phyloP scores from a whole-genome alignment of 148 eudicot genomes.

The Cornus suecica region DNA sequence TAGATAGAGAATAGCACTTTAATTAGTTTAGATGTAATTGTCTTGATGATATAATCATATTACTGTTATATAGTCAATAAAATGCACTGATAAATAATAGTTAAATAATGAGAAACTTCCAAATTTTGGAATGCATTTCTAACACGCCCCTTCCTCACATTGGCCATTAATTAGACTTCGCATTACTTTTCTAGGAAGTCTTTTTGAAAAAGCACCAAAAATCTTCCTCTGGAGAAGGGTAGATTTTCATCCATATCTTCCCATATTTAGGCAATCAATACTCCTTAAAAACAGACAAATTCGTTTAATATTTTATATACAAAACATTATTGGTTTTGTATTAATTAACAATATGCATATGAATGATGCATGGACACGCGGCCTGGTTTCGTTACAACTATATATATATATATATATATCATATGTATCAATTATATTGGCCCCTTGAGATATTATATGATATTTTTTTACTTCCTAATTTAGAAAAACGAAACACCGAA shows the following conservation, averaged over 20 bases:
- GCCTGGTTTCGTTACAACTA: neutral
- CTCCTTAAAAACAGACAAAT: neutral
- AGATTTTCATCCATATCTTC: neutral
- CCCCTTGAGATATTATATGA: neutral
- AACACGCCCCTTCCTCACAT: neutral
- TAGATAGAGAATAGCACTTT: no score
- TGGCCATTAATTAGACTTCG: neutral
- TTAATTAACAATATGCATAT: neutral
- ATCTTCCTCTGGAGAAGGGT: no score
- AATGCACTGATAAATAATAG: neutral
- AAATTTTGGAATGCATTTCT: neutral
- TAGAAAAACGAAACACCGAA: neutral
- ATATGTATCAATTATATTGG: no score
- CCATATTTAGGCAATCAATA: constrained; percentile 16
- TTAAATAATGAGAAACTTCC: no score
- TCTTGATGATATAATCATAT: no score
- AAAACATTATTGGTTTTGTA: neutral
- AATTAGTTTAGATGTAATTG: no score
- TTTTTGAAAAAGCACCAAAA: no score
- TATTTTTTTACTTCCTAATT: neutral
- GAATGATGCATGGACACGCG: neutral
- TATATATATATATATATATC: no score
- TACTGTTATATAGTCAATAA: neutral
- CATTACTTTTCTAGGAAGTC: no score
- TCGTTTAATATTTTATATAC: neutral